phyloP scores from a whole-genome alignment of 1,139 yeast genomes.

The Lodderomyces pseudojiufengensis region DNA sequence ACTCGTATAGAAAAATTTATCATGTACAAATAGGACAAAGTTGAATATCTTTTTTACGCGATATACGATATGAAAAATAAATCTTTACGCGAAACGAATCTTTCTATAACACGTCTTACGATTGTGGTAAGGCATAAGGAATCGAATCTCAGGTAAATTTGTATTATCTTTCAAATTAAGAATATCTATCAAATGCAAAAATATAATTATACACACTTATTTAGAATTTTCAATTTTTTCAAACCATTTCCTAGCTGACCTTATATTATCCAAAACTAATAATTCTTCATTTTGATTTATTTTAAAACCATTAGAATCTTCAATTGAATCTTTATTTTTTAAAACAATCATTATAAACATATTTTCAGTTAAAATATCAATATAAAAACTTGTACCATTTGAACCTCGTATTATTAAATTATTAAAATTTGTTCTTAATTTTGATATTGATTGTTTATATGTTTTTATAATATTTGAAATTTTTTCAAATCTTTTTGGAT shows the following conservation, averaged over 20 bases:
- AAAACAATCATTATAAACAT: constrained; percentile 73
- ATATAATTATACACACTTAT: neutral
- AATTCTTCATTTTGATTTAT: constrained; percentile 52
- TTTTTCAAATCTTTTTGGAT: constrained; percentile 92
- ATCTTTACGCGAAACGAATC: no score
- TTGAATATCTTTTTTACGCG: no score
- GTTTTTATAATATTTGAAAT: constrained; percentile 92
- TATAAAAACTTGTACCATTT: constrained; percentile 60
- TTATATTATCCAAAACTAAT: constrained; percentile 62
- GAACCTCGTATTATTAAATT: constrained; percentile 74
- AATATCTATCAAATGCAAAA: no score
- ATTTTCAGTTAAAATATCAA: constrained; percentile 69
- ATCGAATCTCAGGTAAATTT: no score
- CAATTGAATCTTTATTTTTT: constrained; percentile 28
- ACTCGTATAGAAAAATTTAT: no score
- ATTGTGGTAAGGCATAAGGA: no score
- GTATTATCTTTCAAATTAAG: no score
- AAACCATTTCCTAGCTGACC: constrained; percentile 65
- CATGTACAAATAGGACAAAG: no score
- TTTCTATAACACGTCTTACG: no score
- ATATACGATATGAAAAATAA: no score
- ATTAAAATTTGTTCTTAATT: constrained; percentile 79
- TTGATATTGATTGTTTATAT: constrained; percentile 88
- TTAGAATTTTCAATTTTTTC: constrained; percentile 47
- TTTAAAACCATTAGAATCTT: constrained; percentile 3